Conservation (phyloP, 768 basidiomycete genomes). For the Cubamyces sp. region DNA sequence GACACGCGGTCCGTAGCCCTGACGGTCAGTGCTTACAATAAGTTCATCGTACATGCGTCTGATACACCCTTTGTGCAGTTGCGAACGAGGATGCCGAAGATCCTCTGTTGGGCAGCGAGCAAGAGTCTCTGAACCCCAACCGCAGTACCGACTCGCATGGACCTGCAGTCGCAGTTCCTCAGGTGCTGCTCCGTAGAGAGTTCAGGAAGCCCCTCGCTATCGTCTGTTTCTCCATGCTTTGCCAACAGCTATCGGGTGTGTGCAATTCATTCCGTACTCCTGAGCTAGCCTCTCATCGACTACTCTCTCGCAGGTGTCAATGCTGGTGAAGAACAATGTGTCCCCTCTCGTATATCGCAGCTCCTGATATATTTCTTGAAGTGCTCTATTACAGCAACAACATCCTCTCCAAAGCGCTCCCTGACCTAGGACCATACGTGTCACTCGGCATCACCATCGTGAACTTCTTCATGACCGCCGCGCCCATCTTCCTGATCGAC, state of each 20-base stretch:
- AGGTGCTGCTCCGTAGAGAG: conserved; percentile 53
- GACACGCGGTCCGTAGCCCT: conserved; percentile 24
- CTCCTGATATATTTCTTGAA: conserved; percentile 31
- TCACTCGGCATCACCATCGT: conserved; percentile 85
- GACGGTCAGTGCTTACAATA: conserved; percentile 14
- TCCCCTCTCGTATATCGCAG: background rate
- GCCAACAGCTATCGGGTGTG: conserved; percentile 78
- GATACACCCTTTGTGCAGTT: background rate
- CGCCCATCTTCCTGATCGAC: conserved; percentile 86
- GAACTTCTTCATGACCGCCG: conserved; percentile 83
- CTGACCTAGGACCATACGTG: conserved; percentile 77
- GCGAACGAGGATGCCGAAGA: conserved; percentile 38
- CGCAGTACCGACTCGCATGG: conserved; percentile 33
- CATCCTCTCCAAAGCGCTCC: conserved; percentile 80
- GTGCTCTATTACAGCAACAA: conserved; percentile 92
- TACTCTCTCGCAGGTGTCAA: conserved; percentile 61
- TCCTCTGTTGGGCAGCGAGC: conserved; percentile 43
- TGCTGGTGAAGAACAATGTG: conserved; percentile 49
- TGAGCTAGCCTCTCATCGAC: background rate
- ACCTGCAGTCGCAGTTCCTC: conserved; percentile 51
- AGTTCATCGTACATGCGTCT: background rate
- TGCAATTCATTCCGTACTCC: background rate
- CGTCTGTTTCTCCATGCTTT: conserved; percentile 71
- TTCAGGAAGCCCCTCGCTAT: conserved; percentile 66
- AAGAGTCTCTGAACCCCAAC: conserved; percentile 18